A percentile compares a stretch with the other conserved stretches of the same genome.
phyloP scores from a whole-genome alignment of 2,329 filamentous ascomycete genomes.

The Penicillium sp. region DNA sequence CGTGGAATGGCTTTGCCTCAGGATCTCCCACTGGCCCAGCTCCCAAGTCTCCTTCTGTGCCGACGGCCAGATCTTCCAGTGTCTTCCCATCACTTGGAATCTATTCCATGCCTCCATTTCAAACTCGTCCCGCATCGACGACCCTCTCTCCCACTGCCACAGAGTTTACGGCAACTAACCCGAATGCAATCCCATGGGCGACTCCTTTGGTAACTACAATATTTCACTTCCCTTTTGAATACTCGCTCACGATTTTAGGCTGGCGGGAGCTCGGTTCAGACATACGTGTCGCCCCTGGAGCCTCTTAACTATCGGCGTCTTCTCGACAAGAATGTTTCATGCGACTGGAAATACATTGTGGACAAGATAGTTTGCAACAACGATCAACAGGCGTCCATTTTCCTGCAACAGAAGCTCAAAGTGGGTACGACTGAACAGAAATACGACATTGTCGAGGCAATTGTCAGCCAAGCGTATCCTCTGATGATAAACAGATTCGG shows the following conservation, averaged over 20 bases:
- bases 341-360: conserved; percentile 99
- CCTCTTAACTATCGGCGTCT: conserved; percentile 94
- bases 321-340: conserved; percentile 90
- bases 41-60: conserved; percentile 26
- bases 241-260: conserved; percentile 9
- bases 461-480: conserved; percentile 88
- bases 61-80: conserved; percentile 26
- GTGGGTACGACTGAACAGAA: conserved; percentile 93
- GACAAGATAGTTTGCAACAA: conserved; percentile 99
- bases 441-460: conserved; percentile 93
- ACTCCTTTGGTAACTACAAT: conserved; percentile 51
- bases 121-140: conserved; percentile 58
- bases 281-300: conserved; percentile 80
- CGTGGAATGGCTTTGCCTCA: conserved; percentile 33
- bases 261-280: conserved; percentile 57
- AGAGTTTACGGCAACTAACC: conserved; percentile 59
- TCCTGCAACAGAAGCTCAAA: conserved; percentile 98
- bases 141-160: conserved; percentile 68
- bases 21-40: conserved; percentile 22
- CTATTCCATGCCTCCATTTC: conserved; percentile 43
- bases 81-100: conserved; percentile 35
- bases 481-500: conserved; percentile 98
- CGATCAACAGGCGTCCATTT: conserved; percentile 97
- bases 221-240: neutral
- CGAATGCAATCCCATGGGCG: conserved; percentile 29